These are phyloP conservation scores for Salix dunnii DNA, from an alignment of 345 rosid genomes.

Conservation along the genomic window DNA sequence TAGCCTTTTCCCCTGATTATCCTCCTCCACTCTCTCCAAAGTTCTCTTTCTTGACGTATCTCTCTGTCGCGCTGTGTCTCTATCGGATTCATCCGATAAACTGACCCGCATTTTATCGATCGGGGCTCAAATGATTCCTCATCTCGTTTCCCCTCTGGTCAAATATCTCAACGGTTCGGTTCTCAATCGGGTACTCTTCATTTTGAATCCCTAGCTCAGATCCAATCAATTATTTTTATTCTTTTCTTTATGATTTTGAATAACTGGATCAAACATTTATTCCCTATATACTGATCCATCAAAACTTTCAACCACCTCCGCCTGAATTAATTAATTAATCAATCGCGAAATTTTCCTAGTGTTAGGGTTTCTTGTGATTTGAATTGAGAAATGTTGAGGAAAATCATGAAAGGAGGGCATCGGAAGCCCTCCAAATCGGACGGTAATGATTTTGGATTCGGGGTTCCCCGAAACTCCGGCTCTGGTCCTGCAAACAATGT, in stretches of 20 bases:
- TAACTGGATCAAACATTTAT: conserved; percentile 2
- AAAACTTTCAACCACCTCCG: background rate
- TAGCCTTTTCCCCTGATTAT: background rate
- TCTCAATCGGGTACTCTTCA: conserved; percentile 15
- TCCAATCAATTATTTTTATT: background rate
- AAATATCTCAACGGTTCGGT: conserved; percentile 1
- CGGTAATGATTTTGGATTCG: conserved; percentile 42
- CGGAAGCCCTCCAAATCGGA: conserved; percentile 69
- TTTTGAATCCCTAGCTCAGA: conserved; percentile 7
- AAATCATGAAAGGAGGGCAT: conserved; percentile 71
- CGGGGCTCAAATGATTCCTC: background rate
- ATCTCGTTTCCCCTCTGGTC: background rate
- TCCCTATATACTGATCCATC: conserved; percentile 30
- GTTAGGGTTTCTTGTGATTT: conserved; percentile 18
- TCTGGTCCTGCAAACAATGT: conserved; percentile 42
- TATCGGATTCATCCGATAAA: conserved; percentile 19
- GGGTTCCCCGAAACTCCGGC: conserved; percentile 41
- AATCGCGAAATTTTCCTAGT: background rate
- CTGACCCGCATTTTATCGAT: conserved; percentile 9
- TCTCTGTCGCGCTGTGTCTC: background rate
- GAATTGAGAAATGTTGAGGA: conserved; percentile 58
- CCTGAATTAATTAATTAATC: background rate
- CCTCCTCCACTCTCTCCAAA: background rate
- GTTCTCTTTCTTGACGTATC: background rate
- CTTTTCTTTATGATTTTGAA: background rate